Conservation (phyloP, 2,329 filamentous ascomycete species). For the Venturia effusa region DNA sequence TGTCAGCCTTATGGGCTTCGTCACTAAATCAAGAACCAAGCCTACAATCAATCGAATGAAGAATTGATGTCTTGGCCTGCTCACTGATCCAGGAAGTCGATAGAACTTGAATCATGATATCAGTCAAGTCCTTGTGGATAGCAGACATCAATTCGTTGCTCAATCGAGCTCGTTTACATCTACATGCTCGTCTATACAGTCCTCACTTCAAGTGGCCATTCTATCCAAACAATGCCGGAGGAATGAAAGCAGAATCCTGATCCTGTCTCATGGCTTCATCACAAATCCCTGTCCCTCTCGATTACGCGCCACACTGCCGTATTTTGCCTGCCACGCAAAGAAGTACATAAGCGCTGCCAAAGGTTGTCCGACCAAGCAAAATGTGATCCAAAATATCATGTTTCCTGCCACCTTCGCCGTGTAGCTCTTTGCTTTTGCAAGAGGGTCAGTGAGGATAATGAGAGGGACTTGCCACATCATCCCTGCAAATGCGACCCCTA, state of each 20-base stretch:
- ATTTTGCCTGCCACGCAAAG: conserved; percentile 97
- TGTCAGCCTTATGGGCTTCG: neutral
- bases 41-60: neutral
- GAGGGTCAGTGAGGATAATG: conserved; percentile 64
- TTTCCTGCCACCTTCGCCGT: conserved; percentile 77
- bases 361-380: conserved; percentile 90
- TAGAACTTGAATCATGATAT: neutral
- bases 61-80: too few species aligned
- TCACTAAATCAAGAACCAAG: neutral
- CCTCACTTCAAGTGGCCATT: neutral
- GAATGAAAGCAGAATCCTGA: neutral
- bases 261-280: neutral
- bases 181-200: neutral
- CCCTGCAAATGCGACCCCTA: conserved; percentile 81
- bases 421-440: conserved; percentile 55
- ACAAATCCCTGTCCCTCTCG: neutral
- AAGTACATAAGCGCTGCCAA: conserved; percentile 89
- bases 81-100: neutral
- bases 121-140: neutral
- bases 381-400: conserved; percentile 91
- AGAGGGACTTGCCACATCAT: conserved; percentile 92
- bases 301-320: conserved; percentile 40
- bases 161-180: neutral
- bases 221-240: neutral
- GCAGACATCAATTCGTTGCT: neutral